These are phyloP conservation scores for Yamadazyma pseudoaaseri DNA, from an alignment of 1,139 yeast genomes.

Conservation along the genomic window DNA sequence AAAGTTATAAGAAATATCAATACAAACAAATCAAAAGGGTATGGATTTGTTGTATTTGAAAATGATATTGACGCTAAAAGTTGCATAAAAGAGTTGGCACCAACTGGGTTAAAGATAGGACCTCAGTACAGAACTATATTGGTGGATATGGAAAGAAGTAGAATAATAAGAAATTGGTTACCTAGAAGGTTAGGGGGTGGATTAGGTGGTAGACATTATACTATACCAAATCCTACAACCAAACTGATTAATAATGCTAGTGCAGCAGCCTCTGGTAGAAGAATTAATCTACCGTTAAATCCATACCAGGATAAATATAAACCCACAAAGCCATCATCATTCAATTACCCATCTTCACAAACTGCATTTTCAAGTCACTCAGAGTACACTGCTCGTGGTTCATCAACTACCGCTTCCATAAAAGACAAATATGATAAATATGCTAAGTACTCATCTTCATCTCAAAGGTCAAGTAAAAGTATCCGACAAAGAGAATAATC, in stretches of 20 bases:
- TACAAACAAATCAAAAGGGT: constrained; percentile 66
- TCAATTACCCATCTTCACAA: not conserved
- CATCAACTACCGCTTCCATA: constrained; percentile 1
- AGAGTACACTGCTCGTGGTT: too few relatives aligned
- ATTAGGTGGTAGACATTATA: constrained; percentile 57
- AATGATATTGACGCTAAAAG: constrained; percentile 53
- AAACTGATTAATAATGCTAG: constrained; percentile 42
- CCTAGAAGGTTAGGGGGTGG: constrained; percentile 76
- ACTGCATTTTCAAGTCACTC: constrained; percentile 4
- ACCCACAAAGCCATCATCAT: not conserved
- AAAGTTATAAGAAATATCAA: constrained; percentile 61
- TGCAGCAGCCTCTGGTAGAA: constrained; percentile 51
- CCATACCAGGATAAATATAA: constrained; percentile 9
- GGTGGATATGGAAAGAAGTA: constrained; percentile 83
- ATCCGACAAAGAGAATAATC: constrained; percentile 1
- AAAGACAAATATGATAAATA: constrained; percentile 24
- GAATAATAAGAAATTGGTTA: constrained; percentile 73
- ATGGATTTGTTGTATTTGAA: constrained; percentile 79
- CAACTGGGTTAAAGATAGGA: constrained; percentile 42
- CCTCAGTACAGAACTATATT: constrained; percentile 48
- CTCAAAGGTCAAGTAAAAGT: constrained; percentile 4
- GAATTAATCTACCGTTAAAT: constrained; percentile 21
- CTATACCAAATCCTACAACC: constrained; percentile 39
- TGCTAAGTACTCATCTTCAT: constrained; percentile 24
- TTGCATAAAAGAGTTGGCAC: constrained; percentile 61